A percentile compares a stretch with the other conserved stretches of the same genome.
Evolutionary conservation across 2,329 filamentous ascomycete species (phyloP).

Genomic region (Aspergillus sp.): DNA sequence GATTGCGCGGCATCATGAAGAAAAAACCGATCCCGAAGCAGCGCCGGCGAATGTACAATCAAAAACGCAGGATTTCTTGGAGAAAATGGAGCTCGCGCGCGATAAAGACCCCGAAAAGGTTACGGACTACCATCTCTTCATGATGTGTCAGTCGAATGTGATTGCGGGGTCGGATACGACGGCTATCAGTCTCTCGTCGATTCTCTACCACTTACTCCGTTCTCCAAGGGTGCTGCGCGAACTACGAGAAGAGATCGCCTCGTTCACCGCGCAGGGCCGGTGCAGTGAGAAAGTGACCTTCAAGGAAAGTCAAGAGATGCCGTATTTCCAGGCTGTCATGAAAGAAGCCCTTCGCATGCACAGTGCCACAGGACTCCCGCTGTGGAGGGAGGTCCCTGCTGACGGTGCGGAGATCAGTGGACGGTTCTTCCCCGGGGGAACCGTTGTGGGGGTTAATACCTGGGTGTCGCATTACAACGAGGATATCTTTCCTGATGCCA

Average conservation of each 20-base stretch:
- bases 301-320: slow-evolving; percentile 36
- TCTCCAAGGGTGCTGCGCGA: slow-evolving; percentile 19
- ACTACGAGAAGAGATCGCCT: slow-evolving; percentile 27
- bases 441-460: slow-evolving; percentile 37
- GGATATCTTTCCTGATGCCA: slow-evolving; percentile 38
- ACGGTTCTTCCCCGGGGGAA: slow-evolving; percentile 36
- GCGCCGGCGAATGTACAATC: slow-evolving; percentile 4
- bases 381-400: slow-evolving; percentile 43
- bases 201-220: slow-evolving; percentile 40
- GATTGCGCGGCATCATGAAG: slow-evolving; percentile 20
- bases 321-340: slow-evolving; percentile 47
- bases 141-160: slow-evolving; percentile 29
- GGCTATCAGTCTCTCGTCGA: slow-evolving; percentile 39
- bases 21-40: slow-evolving; percentile 9
- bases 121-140: slow-evolving; percentile 32
- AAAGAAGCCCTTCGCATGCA: slow-evolving; percentile 48
- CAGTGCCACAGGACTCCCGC: slow-evolving; percentile 41
- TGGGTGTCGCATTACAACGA: slow-evolving; percentile 40
- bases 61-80: slow-evolving; percentile 32
- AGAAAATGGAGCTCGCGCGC: slow-evolving; percentile 36
- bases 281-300: slow-evolving; percentile 27
- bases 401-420: slow-evolving; percentile 38
- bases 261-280: slow-evolving; percentile 12
- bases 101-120: slow-evolving; percentile 37
- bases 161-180: slow-evolving; percentile 41